phyloP scores from a whole-genome alignment of 768 basidiomycete species.

The Mycena metata region DNA sequence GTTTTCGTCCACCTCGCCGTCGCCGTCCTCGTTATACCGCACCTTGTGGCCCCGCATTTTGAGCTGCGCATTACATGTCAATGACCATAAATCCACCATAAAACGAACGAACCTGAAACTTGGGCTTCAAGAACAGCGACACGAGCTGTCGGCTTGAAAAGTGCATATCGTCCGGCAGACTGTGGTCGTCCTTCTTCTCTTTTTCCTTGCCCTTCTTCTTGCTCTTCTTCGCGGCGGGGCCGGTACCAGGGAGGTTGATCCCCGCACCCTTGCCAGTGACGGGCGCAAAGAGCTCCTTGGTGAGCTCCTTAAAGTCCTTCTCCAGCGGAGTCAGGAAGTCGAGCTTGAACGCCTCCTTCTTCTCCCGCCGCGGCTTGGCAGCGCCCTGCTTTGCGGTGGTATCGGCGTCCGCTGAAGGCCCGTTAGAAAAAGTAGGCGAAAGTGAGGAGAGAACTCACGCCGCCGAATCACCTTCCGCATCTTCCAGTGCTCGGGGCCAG shows the following conservation, averaged over 20 bases:
- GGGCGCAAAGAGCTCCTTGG: slow-evolving; percentile 84
- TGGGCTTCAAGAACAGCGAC: slow-evolving; percentile 95
- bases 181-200: slow-evolving; percentile 80
- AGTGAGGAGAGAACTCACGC: slow-evolving; percentile 61
- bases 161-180: slow-evolving; percentile 97
- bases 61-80: slow-evolving; percentile 63
- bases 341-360: slow-evolving; percentile 88
- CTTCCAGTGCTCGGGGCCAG: slow-evolving; percentile 99
- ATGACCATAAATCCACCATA: background rate
- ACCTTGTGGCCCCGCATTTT: slow-evolving; percentile 87
- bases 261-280: slow-evolving; percentile 72
- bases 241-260: slow-evolving; percentile 76
- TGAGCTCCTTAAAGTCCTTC: slow-evolving; percentile 70
- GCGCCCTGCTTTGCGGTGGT: slow-evolving; percentile 65
- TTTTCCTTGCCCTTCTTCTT: slow-evolving; percentile 60
- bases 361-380: slow-evolving; percentile 67
- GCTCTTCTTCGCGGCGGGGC: slow-evolving; percentile 56
- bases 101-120: slow-evolving; percentile 81
- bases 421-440: slow-evolving; percentile 28
- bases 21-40: slow-evolving; percentile 68
- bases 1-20: slow-evolving; percentile 94
- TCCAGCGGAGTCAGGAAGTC: slow-evolving; percentile 78
- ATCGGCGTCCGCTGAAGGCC: slow-evolving; percentile 50
- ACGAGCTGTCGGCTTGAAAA: slow-evolving; percentile 93
- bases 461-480: slow-evolving; percentile 83